phyloP scores from a whole-genome alignment of 2,329 filamentous ascomycete species.

The Talaromyces islandicus region DNA sequence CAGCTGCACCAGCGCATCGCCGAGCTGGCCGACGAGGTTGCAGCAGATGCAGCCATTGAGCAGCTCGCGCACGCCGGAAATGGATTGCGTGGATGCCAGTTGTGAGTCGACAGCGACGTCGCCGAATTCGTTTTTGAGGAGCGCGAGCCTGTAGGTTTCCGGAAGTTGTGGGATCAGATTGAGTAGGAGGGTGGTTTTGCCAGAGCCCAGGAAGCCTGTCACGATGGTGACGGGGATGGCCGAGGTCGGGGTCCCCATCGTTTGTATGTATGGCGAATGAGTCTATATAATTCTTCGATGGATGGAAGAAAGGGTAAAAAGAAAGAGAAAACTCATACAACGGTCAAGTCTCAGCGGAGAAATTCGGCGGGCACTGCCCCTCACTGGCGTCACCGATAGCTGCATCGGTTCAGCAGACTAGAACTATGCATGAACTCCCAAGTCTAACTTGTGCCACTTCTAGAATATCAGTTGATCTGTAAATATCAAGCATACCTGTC shows the following conservation, averaged over 20 bases:
- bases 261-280: not conserved
- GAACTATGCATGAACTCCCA: not conserved
- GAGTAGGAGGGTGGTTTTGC: constrained; percentile 93
- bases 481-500: not conserved
- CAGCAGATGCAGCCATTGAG: constrained; percentile 98
- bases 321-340: not conserved
- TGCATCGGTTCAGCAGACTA: not conserved
- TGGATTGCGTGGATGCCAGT: constrained; percentile 73
- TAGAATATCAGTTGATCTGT: not conserved
- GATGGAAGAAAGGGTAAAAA: not conserved
- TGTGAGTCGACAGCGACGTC: constrained; percentile 91
- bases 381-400: not conserved
- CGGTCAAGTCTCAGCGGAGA: not conserved
- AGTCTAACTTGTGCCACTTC: not conserved
- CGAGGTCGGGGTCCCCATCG: constrained; percentile 19
- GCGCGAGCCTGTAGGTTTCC: constrained; percentile 80
- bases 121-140: constrained; percentile 98
- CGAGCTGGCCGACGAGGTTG: constrained; percentile 89
- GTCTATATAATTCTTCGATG: not conserved
- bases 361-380: not conserved
- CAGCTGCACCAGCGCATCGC: constrained; percentile 72
- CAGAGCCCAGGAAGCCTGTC: constrained; percentile 91
- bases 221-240: constrained; percentile 89
- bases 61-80: constrained; percentile 85
- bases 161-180: constrained; percentile 89